These are phyloP conservation scores for Syzygium oleosum DNA, from an alignment of 345 rosid species.

Conservation along the genomic window DNA sequence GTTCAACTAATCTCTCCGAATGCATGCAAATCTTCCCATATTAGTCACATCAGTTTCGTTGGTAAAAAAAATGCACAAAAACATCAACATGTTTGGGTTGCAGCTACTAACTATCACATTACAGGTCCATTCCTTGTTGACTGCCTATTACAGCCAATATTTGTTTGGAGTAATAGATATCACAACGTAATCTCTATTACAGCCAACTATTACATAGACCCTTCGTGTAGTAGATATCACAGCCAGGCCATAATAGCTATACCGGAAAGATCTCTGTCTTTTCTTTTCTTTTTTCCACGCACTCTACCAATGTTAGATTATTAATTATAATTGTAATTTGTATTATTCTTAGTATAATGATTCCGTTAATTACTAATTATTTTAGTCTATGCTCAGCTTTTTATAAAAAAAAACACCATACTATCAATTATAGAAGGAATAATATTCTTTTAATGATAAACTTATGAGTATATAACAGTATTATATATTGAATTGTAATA, in stretches of 20 bases:
- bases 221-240: background rate
- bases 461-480: background rate
- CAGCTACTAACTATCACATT: background rate
- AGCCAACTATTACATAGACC: background rate
- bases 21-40: background rate
- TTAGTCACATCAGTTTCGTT: background rate
- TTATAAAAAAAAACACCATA: background rate
- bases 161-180: background rate
- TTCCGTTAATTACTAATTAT: background rate
- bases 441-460: background rate
- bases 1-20: background rate
- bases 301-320: background rate
- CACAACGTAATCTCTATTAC: background rate
- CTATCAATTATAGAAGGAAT: background rate
- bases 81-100: background rate
- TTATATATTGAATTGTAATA: background rate
- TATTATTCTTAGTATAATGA: background rate
- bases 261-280: background rate
- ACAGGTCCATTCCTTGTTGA: background rate
- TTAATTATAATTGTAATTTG: background rate
- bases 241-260: background rate
- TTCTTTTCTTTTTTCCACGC: background rate
- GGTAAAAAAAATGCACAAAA: background rate
- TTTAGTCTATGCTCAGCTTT: background rate
- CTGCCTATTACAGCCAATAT: background rate